Evolutionary conservation across 2,329 filamentous ascomycete species (phyloP), one percentile per base, ranked within the genome.

Genomic region (Fonsecaea multimorphosa): DNA sequence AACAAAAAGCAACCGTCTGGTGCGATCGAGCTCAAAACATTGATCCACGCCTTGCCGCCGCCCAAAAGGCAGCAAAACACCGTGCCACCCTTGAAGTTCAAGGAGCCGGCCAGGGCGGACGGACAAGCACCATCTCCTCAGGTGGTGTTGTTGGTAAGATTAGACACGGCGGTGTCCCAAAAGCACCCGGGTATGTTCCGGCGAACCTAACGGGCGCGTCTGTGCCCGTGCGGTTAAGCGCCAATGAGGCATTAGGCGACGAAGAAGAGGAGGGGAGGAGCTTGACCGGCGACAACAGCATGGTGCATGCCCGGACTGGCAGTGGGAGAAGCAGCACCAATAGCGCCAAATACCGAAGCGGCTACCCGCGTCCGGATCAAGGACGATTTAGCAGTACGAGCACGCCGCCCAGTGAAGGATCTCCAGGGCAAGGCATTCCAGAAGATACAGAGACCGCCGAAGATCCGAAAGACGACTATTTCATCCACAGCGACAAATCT

Each of bases 1-100:
- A 93, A 77, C 95, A 99, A 79, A 98, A 98, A 78, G 95, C 93
- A 34, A 99, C 95, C 0, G 95, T 99, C 3, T 99, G 95, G 95
- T 97, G 93, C 81, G 95, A 98, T 76, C 90, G 93, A 61, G 87
- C 94, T 9, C 95, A 99, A 77, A 89, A 91, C 68, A 93, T 98
- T 78, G 95, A 99, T 76, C 92, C 94, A 0, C 86, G 92, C 58
- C 81, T 95, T 64, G 81, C 90, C 3, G 93, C 92, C 31, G 90
- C 93, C 74, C 93, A 96, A 77, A 87, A 91, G 64, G 90, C 91
- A 40, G 95, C 93, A 65, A 96, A 95, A 82, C 88, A 91, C 81
- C 86, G 93, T 56, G 95, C 95, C 12, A 89, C 89, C 63, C 87
- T 91, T 73, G 93, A 97, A 79, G 89, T 98, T 7, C 87, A 89